phyloP scores from a whole-genome alignment of 2,329 filamentous ascomycete species.

The Cladorrhinum sp. region DNA sequence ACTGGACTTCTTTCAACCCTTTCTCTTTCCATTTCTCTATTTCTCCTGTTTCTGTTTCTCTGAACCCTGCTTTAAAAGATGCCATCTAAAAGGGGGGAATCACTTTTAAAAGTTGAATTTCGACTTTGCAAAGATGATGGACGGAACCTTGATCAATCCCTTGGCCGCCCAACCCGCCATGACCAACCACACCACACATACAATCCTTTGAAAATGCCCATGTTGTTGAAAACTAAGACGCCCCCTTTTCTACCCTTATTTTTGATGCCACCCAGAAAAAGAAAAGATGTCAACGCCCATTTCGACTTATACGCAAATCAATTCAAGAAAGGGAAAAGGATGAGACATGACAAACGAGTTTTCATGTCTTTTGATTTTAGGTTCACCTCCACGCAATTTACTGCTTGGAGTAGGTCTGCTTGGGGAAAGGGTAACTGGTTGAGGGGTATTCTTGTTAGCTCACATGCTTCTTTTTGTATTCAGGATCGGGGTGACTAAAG shows the following conservation, averaged over 20 bases:
- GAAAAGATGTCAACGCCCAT: constrained; percentile 10
- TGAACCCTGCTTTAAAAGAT: background rate
- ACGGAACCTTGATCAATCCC: constrained; percentile 2
- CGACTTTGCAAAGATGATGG: constrained; percentile 16
- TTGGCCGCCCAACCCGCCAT: too few species aligned
- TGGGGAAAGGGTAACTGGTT: constrained; percentile 73
- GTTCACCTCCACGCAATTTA: constrained; percentile 17
- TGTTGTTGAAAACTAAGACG: constrained; percentile 34
- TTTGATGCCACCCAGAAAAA: constrained; percentile 2
- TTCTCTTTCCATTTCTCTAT: background rate
- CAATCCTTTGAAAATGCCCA: constrained; percentile 2
- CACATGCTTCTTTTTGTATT: background rate
- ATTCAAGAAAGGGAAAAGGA: constrained; percentile 10
- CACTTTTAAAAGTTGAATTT: constrained; percentile 35
- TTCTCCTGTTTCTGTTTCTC: background rate
- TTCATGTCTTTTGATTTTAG: background rate
- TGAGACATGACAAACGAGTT: background rate
- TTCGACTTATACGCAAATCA: background rate
- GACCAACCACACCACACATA: background rate
- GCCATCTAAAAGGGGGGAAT: constrained; percentile 22
- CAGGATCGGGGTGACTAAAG: background rate
- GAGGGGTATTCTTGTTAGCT: constrained; percentile 6
- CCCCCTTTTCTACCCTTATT: constrained; percentile 11
- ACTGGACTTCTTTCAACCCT: background rate
- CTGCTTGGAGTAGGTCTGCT: constrained; percentile 65